phyloP scores from a whole-genome alignment of 2,329 filamentous ascomycete species.

The Hypoxylon sp. region DNA sequence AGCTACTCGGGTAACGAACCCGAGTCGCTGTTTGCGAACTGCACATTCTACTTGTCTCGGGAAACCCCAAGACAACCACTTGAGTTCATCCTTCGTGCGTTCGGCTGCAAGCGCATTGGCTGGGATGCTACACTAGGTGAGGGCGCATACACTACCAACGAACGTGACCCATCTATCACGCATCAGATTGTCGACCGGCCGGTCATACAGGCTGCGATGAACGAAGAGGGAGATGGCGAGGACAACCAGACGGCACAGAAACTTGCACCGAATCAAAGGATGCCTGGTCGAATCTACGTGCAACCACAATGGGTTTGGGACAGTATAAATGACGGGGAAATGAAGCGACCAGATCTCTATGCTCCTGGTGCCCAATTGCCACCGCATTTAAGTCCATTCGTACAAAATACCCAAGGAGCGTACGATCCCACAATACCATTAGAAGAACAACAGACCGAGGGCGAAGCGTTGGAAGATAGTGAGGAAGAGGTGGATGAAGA shows the following conservation, averaged over 20 bases:
- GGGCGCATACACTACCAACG: slow-evolving; percentile 91
- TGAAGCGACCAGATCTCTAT: slow-evolving; percentile 89
- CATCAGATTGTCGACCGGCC: slow-evolving; percentile 97
- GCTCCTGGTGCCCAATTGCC: slow-evolving; percentile 90
- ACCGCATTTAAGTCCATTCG: slow-evolving; percentile 96
- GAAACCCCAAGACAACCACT: slow-evolving; percentile 92
- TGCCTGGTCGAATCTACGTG: slow-evolving; percentile 92
- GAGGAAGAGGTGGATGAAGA: slow-evolving; percentile 68
- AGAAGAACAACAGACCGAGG: slow-evolving; percentile 89
- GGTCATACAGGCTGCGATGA: slow-evolving; percentile 72
- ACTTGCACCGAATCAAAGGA: slow-evolving; percentile 75
- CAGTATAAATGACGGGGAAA: slow-evolving; percentile 90
- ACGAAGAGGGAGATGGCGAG: slow-evolving; percentile 65
- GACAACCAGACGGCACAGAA: slow-evolving; percentile 75
- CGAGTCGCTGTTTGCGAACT: slow-evolving; percentile 85
- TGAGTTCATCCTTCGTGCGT: slow-evolving; percentile 93
- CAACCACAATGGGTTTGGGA: slow-evolving; percentile 99
- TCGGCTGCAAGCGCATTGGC: slow-evolving; percentile 95
- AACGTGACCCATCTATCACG: slow-evolving; percentile 89
- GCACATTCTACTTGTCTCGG: slow-evolving; percentile 92
- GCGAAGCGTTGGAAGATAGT: slow-evolving; percentile 81
- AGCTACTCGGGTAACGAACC: slow-evolving; percentile 75
- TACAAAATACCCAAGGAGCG: slow-evolving; percentile 85
- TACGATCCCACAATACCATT: slow-evolving; percentile 92
- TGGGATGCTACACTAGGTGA: slow-evolving; percentile 94